A percentile compares a stretch with the other conserved stretches of the same genome.
Conservation (phyloP, 2,329 filamentous ascomycete genomes). For the Tympanopsis confertula region DNA sequence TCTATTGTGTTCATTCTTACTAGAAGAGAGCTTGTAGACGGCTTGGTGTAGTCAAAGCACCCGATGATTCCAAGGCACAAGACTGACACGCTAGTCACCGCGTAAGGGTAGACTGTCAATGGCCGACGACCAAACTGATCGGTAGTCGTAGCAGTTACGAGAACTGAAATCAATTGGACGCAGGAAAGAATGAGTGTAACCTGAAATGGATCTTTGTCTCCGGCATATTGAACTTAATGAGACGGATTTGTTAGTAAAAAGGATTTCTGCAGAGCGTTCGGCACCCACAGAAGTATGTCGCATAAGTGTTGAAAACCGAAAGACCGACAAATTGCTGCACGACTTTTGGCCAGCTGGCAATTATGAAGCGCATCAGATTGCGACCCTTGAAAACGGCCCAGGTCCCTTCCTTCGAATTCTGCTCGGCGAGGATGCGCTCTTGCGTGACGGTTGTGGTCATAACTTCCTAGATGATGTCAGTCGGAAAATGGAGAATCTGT, state of each 20-base stretch:
- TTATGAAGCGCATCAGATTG: conserved; percentile 21
- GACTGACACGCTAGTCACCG: conserved; percentile 20
- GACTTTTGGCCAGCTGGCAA: conserved; percentile 24
- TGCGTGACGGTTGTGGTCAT: conserved; percentile 19
- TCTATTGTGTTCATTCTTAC: conserved; percentile 9
- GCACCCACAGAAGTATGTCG: conserved; percentile 22
- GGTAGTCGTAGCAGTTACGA: conserved; percentile 19
- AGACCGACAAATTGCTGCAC: conserved; percentile 25
- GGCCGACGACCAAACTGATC: conserved; percentile 22
- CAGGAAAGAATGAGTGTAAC: conserved; percentile 27
- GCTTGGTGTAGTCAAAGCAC: conserved; percentile 22
- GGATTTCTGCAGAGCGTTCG: neutral
- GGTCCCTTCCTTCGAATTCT: conserved; percentile 13
- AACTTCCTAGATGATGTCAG: conserved; percentile 10
- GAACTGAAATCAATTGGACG: conserved; percentile 27
- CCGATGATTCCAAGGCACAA: conserved; percentile 24
- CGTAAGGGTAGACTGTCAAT: conserved; percentile 25
- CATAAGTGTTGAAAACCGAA: conserved; percentile 23
- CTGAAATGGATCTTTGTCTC: conserved; percentile 24
- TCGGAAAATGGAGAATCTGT: neutral
- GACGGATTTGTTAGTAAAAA: conserved; percentile 4
- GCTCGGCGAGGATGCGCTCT: conserved; percentile 16
- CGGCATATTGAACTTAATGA: conserved; percentile 23
- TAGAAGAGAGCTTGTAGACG: conserved; percentile 19
- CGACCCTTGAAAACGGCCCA: conserved; percentile 23